Conservation (phyloP, 2,329 filamentous ascomycete species). For the Paraconiothyrium brasiliense region DNA sequence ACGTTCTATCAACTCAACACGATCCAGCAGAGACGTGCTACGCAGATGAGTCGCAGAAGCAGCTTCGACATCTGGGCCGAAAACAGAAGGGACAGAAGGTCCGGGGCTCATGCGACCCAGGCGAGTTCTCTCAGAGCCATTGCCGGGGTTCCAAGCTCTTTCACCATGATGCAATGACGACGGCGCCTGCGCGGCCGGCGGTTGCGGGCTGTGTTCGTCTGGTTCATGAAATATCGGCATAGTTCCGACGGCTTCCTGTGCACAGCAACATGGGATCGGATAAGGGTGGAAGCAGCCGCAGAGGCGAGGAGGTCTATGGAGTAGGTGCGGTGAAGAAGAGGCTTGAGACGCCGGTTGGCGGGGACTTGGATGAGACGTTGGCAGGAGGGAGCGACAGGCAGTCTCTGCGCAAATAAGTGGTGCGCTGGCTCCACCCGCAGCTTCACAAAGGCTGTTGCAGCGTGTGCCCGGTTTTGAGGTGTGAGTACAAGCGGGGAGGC, state of each 20-base stretch:
- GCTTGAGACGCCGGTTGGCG: conserved; percentile 36
- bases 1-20: conserved; percentile 82
- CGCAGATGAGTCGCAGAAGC: conserved; percentile 32
- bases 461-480: conserved; percentile 28
- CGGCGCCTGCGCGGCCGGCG: conserved; percentile 28
- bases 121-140: conserved; percentile 20
- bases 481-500: conserved; percentile 27
- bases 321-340: conserved; percentile 20
- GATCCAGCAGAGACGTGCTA: conserved; percentile 58
- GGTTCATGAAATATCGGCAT: conserved; percentile 54
- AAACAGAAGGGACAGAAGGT: conserved; percentile 12
- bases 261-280: conserved; percentile 37
- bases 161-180: conserved; percentile 25
- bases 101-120: conserved; percentile 21
- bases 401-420: conserved; percentile 28
- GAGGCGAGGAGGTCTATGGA: conserved; percentile 5
- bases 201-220: conserved; percentile 36
- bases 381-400: conserved; percentile 37
- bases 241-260: conserved; percentile 27
- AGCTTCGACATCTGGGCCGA: conserved; percentile 21
- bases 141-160: conserved; percentile 27
- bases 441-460: conserved; percentile 26
- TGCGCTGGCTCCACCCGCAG: conserved; percentile 48
- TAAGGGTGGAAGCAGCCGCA: conserved; percentile 3
- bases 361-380: conserved; percentile 36